Percentiles rank a stretch among this genome's conserved stretches.
Conservation (phyloP, 2,329 filamentous ascomycete genomes). For the Hypoxylon sp. region DNA sequence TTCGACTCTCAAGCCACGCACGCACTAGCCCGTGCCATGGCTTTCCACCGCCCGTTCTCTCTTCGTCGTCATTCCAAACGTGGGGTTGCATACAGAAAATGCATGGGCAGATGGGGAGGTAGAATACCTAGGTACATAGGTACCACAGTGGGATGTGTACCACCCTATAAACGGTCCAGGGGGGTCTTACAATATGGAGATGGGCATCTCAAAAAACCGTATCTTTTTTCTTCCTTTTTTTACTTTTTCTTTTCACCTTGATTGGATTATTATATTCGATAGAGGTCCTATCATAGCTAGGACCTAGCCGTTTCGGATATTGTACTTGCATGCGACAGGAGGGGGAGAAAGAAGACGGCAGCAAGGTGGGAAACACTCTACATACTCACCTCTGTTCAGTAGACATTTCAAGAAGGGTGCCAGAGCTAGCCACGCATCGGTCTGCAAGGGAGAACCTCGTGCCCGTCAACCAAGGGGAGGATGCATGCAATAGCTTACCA, state of each 20-base stretch:
- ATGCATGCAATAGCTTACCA: slow-evolving; percentile 38
- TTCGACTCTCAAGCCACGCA: slow-evolving; percentile 30
- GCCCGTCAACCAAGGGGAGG: slow-evolving; percentile 34
- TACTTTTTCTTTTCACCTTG: slow-evolving; percentile 35
- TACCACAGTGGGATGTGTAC: background rate
- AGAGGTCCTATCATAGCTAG: slow-evolving; percentile 14
- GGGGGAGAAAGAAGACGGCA: slow-evolving; percentile 6
- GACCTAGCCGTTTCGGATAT: too few relatives aligned
- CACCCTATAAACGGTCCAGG: background rate
- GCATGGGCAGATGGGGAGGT: background rate
- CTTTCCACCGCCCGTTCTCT: slow-evolving; percentile 26
- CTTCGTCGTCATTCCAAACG: slow-evolving; percentile 30
- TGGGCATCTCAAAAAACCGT: slow-evolving; percentile 29
- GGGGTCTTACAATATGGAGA: slow-evolving; percentile 1
- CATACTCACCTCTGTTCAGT: too few relatives aligned
- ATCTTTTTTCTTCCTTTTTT: slow-evolving; percentile 32
- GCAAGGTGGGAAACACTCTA: slow-evolving; percentile 17
- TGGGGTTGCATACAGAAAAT: slow-evolving; percentile 32
- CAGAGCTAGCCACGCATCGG: slow-evolving; percentile 33
- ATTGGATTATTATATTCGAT: slow-evolving; percentile 25
- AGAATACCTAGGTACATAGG: background rate
- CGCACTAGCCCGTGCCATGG: slow-evolving; percentile 26
- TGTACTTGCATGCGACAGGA: background rate
- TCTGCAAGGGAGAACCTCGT: slow-evolving; percentile 41
- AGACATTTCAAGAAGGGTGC: too few relatives aligned